These are phyloP conservation scores for Lactuca saligna DNA, from an alignment of 129 eudicot species.

Conservation along the genomic window DNA sequence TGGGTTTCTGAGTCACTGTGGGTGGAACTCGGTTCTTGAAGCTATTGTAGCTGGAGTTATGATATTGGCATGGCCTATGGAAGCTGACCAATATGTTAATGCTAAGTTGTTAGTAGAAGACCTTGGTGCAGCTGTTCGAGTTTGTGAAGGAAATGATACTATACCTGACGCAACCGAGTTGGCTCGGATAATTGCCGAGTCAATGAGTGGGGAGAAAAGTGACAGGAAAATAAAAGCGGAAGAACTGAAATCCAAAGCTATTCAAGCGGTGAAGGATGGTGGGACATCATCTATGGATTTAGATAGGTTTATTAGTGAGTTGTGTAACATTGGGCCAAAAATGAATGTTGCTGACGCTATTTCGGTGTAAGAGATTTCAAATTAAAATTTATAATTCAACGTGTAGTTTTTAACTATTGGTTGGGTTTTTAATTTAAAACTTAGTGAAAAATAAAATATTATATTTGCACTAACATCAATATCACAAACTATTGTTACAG, in stretches of 20 bases:
- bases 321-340: slow-evolving; percentile 29
- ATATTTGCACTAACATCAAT: neutral
- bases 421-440: neutral
- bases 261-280: slow-evolving; percentile 51
- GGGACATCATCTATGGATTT: slow-evolving; percentile 59
- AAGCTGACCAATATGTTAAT: slow-evolving; percentile 74
- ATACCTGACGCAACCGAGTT: slow-evolving; percentile 59
- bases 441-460: neutral
- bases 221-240: slow-evolving; percentile 49
- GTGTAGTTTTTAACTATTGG: neutral
- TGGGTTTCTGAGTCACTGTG: slow-evolving; percentile 80
- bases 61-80: slow-evolving; percentile 88
- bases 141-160: slow-evolving; percentile 55
- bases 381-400: neutral
- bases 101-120: slow-evolving; percentile 68
- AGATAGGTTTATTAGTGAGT: slow-evolving; percentile 50
- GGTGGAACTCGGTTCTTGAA: slow-evolving; percentile 84
- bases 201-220: slow-evolving; percentile 34
- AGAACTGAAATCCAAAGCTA: slow-evolving; percentile 50
- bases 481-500: no score
- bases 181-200: slow-evolving; percentile 41
- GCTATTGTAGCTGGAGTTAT: slow-evolving; percentile 55
- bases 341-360: neutral
- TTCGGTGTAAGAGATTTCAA: no score
- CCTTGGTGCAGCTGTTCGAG: slow-evolving; percentile 44